Conservation (phyloP, 495 filamentous ascomycete species). For the Hapsidospora chrysogenum region DNA sequence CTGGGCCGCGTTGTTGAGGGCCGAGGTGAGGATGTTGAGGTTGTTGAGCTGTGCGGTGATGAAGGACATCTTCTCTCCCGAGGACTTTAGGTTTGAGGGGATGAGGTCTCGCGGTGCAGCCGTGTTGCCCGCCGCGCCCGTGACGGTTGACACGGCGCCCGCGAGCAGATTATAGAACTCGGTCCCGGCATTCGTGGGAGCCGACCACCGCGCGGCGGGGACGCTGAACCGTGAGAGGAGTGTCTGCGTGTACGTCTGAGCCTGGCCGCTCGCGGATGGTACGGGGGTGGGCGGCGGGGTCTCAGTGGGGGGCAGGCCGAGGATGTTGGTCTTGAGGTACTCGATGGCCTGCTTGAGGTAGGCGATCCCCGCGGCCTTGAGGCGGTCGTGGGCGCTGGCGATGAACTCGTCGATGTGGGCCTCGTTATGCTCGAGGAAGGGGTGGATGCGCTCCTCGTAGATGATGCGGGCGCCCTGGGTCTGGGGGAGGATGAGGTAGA, state of each 20-base stretch:
- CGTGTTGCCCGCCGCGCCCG: slow-evolving; percentile 7
- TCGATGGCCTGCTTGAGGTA: slow-evolving; percentile 73
- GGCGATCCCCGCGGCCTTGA: slow-evolving; percentile 58
- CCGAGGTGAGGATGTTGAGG: slow-evolving; percentile 50
- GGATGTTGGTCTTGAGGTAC: slow-evolving; percentile 50
- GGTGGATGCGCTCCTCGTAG: slow-evolving; percentile 73
- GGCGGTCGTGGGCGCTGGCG: slow-evolving; percentile 60
- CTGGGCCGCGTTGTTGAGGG: slow-evolving; percentile 57
- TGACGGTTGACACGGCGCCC: slow-evolving; percentile 38
- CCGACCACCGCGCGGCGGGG: slow-evolving; percentile 32
- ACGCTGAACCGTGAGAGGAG: slow-evolving; percentile 76
- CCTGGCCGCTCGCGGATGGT: slow-evolving; percentile 21
- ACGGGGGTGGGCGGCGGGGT: slow-evolving; percentile 22
- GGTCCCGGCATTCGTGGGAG: slow-evolving; percentile 20
- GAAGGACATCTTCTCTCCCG: slow-evolving; percentile 50
- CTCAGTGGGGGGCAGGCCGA: slow-evolving; percentile 44
- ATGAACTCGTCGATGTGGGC: slow-evolving; percentile 81
- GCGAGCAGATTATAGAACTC: slow-evolving; percentile 67
- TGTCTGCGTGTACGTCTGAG: slow-evolving; percentile 59
- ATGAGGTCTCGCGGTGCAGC: slow-evolving; percentile 26
- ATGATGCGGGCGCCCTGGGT: slow-evolving; percentile 76
- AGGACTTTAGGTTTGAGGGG: slow-evolving; percentile 42
- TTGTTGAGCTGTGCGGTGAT: slow-evolving; percentile 58
- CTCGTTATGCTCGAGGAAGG: slow-evolving; percentile 79
- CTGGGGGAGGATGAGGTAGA: slow-evolving; percentile 95